Conservation (phyloP, 2,329 filamentous ascomycete species). For the Fusarium sp. region DNA sequence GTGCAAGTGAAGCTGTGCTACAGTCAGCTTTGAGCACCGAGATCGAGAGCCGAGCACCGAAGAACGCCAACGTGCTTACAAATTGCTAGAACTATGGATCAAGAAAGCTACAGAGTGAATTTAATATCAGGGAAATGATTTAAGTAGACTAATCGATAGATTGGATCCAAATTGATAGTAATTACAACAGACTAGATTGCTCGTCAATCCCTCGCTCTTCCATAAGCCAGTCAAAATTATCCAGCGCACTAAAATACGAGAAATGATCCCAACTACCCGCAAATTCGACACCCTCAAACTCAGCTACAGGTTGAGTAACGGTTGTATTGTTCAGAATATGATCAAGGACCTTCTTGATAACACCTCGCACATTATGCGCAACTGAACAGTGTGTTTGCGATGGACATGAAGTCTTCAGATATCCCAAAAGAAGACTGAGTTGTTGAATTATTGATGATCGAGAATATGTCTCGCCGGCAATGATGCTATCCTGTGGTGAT, state of each 20-base stretch:
- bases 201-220: neutral
- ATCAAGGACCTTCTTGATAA: neutral
- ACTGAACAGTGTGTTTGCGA: neutral
- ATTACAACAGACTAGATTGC: neutral
- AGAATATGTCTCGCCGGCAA: neutral
- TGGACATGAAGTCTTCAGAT: neutral
- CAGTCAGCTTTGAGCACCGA: neutral
- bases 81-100: too few species aligned
- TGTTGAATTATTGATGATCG: neutral
- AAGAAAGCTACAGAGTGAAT: too few species aligned
- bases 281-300: neutral
- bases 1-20: rapidly evolving
- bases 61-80: neutral
- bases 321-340: neutral
- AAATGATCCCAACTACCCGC: neutral
- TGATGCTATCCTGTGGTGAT: rapidly evolving
- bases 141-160: too few species aligned
- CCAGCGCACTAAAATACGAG: neutral
- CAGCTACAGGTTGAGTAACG: rapidly evolving
- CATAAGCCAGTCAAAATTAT: neutral
- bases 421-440: neutral
- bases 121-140: too few species aligned
- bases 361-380: neutral
- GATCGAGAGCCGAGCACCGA: neutral
- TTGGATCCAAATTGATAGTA: too few species aligned